Conservation (phyloP, 1,284 basidiomycete genomes). For the Cryptococcus sp. region DNA sequence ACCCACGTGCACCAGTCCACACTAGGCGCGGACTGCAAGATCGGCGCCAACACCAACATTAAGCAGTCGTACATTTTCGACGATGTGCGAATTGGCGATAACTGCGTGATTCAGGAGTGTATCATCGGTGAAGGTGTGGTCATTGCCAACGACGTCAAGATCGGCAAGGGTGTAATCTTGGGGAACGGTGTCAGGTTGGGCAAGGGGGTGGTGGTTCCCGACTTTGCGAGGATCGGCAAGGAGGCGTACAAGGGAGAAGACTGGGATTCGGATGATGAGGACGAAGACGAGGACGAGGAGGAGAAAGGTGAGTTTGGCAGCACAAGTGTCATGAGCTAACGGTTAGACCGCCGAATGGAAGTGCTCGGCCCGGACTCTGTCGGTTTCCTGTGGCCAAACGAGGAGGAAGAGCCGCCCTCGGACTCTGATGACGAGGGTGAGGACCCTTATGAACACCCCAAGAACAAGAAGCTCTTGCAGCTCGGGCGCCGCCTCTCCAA, state of each 20-base stretch:
- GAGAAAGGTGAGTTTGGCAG: slow-evolving; percentile 28
- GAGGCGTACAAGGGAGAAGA: slow-evolving; percentile 72
- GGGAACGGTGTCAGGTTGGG: slow-evolving; percentile 71
- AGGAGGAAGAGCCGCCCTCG: slow-evolving; percentile 39
- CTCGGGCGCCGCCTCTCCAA: slow-evolving; percentile 44
- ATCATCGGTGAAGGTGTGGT: slow-evolving; percentile 54
- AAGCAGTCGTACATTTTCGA: slow-evolving; percentile 78
- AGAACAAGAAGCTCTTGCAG: slow-evolving; percentile 47
- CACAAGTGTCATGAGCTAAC: neutral
- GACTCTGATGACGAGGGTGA: slow-evolving; percentile 46
- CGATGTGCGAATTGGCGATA: slow-evolving; percentile 69
- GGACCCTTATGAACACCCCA: slow-evolving; percentile 50
- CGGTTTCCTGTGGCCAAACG: slow-evolving; percentile 51
- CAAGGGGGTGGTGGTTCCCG: slow-evolving; percentile 63
- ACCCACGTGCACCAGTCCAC: slow-evolving; percentile 56
- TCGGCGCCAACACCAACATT: slow-evolving; percentile 69
- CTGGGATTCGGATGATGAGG: slow-evolving; percentile 56
- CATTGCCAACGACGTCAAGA: slow-evolving; percentile 52
- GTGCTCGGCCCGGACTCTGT: slow-evolving; percentile 40
- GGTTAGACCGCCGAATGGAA: slow-evolving; percentile 18
- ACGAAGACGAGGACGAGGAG: slow-evolving; percentile 50
- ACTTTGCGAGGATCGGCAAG: slow-evolving; percentile 70
- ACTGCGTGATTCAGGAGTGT: slow-evolving; percentile 69
- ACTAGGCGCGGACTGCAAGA: slow-evolving; percentile 74
- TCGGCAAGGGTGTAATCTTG: slow-evolving; percentile 53